Conservation (phyloP, 2,329 filamentous ascomycete species). For the Penicillium sp. region DNA sequence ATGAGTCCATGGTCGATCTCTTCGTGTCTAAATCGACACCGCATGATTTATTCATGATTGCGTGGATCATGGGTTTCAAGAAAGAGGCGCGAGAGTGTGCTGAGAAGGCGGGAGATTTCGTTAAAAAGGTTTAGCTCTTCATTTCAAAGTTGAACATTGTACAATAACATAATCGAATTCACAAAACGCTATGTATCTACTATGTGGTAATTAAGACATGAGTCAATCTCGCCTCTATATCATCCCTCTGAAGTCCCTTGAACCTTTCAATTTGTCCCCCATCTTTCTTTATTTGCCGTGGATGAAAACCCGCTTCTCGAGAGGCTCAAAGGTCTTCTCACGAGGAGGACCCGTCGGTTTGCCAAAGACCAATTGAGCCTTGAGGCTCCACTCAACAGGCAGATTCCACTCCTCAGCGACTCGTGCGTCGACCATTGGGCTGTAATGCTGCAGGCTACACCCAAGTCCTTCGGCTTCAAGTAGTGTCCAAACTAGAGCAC, state of each 20-base stretch:
- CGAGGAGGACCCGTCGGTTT: slow-evolving; percentile 13
- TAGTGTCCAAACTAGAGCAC: slow-evolving; percentile 66
- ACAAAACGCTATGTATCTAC: background rate
- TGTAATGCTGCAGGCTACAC: slow-evolving; percentile 88
- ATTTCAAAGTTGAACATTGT: background rate
- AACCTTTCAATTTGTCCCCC: too few species aligned
- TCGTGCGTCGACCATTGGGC: slow-evolving; percentile 77
- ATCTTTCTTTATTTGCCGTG: slow-evolving; percentile 15
- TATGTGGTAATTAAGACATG: background rate
- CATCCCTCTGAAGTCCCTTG: background rate
- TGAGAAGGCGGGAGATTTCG: slow-evolving; percentile 23
- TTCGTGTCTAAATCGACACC: slow-evolving; percentile 22
- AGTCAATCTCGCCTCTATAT: background rate
- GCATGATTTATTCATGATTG: slow-evolving; percentile 30
- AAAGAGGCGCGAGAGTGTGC: slow-evolving; percentile 24
- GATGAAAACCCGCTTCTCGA: slow-evolving; percentile 16
- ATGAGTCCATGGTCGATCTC: slow-evolving; percentile 17
- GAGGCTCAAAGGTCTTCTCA: slow-evolving; percentile 14
- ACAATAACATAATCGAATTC: background rate
- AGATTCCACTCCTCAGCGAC: slow-evolving; percentile 70
- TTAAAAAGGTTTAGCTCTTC: background rate
- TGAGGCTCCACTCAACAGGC: slow-evolving; percentile 72
- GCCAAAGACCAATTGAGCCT: slow-evolving; percentile 79
- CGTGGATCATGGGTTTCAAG: slow-evolving; percentile 23
- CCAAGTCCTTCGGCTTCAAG: slow-evolving; percentile 81